phyloP scores from a whole-genome alignment of 768 basidiomycete species.

The Leccinum rimulosum region DNA sequence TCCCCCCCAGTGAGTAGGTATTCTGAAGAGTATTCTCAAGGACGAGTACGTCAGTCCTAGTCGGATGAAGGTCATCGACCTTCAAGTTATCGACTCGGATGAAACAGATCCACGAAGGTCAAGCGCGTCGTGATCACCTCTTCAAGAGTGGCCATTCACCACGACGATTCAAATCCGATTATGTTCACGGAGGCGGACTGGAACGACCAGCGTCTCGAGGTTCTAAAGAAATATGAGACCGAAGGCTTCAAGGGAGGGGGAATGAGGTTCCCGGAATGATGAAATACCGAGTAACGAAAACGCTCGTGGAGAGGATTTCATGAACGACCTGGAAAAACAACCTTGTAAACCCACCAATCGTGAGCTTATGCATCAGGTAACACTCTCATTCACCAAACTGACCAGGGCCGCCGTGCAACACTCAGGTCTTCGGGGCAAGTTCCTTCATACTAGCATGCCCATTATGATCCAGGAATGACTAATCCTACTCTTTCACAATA shows the following conservation, averaged over 20 bases:
- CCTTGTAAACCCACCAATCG: slow-evolving; percentile 43
- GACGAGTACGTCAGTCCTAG: too few relatives aligned
- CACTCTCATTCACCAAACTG: background rate
- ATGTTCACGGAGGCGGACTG: slow-evolving; percentile 40
- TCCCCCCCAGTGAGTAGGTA: too few relatives aligned
- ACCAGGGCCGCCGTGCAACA: background rate
- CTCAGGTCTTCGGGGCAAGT: too few relatives aligned
- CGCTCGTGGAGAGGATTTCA: slow-evolving; percentile 55
- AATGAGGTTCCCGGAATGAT: slow-evolving; percentile 32
- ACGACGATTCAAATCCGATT: slow-evolving; percentile 19
- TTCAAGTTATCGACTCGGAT: background rate
- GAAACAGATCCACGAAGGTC: slow-evolving; percentile 38
- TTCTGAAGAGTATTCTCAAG: too few relatives aligned
- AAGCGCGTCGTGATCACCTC: slow-evolving; percentile 71
- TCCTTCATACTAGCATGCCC: too few relatives aligned
- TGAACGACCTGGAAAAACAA: slow-evolving; percentile 27
- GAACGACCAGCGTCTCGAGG: slow-evolving; percentile 41
- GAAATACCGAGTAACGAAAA: slow-evolving; percentile 65
- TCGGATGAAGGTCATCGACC: background rate
- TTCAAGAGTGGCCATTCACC: slow-evolving; percentile 51
- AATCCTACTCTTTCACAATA: too few relatives aligned
- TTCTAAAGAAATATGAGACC: slow-evolving; percentile 43
- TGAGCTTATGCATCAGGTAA: slow-evolving; percentile 10
- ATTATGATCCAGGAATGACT: too few relatives aligned
- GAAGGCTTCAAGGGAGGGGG: slow-evolving; percentile 44